Conservation (phyloP, 2,329 filamentous ascomycete genomes). For the Penicillium sp. region DNA sequence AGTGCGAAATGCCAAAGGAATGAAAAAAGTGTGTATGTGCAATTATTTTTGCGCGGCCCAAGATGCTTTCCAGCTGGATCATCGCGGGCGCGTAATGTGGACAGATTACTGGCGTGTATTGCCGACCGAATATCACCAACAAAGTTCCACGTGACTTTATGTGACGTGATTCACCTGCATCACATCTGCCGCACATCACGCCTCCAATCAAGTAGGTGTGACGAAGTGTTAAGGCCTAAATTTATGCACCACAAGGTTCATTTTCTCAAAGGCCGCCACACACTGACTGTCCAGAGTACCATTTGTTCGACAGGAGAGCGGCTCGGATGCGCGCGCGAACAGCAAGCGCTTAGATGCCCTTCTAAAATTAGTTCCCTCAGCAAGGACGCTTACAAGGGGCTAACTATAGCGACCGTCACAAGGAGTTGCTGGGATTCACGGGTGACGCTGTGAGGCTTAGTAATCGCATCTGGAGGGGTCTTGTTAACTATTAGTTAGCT, state of each 20-base stretch:
- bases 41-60: no score
- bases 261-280: not conserved
- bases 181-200: no score
- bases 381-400: not conserved
- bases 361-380: not conserved
- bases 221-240: not conserved
- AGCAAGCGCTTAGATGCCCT: not conserved
- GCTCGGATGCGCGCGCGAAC: constrained; percentile 1
- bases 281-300: not conserved
- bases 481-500: no score
- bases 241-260: not conserved
- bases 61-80: no score
- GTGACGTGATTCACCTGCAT: no score
- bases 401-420: not conserved
- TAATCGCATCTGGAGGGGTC: not conserved
- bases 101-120: no score
- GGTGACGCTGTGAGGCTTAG: not conserved
- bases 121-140: no score
- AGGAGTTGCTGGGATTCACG: not conserved
- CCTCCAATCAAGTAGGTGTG: not conserved
- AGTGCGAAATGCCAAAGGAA: no score
- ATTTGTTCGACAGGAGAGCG: not conserved
- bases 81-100: no score
- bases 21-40: no score
- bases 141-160: no score